phyloP scores from a whole-genome alignment of 148 eudicot genomes.

The Camellia japonica region DNA sequence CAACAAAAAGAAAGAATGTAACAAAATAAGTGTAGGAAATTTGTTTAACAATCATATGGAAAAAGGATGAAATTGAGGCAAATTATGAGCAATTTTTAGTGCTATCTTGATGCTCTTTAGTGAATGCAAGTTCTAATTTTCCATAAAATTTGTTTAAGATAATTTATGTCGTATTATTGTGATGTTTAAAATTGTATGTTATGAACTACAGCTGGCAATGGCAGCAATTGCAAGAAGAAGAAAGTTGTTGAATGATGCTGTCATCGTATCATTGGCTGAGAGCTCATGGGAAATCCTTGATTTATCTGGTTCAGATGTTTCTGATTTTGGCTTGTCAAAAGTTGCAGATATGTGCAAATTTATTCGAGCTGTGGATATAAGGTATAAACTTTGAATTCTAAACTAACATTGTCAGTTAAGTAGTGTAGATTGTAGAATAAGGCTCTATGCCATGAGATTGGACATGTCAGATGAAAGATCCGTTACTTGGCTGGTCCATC shows the following conservation, averaged over 20 bases:
- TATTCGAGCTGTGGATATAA: slow-evolving; percentile 80
- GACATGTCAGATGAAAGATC: not conserved
- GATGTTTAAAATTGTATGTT: not conserved
- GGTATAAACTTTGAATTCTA: slow-evolving; percentile 35
- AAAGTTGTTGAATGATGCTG: slow-evolving; percentile 63
- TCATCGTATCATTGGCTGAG: slow-evolving; percentile 70
- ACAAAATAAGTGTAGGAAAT: not conserved
- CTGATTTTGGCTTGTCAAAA: slow-evolving; percentile 74
- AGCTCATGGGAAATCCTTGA: slow-evolving; percentile 78
- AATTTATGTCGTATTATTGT: not conserved
- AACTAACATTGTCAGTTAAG: not conserved
- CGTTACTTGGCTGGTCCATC: not conserved
- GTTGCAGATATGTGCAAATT: slow-evolving; percentile 57
- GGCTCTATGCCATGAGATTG: not conserved
- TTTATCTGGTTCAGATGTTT: slow-evolving; percentile 73
- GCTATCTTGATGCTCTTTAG: not conserved
- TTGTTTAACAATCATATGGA: not conserved
- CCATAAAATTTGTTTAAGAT: not conserved
- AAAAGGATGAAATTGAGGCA: not conserved
- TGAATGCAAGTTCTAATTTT: not conserved
- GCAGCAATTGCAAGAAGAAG: slow-evolving; percentile 87
- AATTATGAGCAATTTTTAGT: not conserved
- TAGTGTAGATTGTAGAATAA: not conserved
- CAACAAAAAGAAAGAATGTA: not conserved
- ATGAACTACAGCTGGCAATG: slow-evolving; percentile 56